phyloP scores from a whole-genome alignment of 139 green algal species.

The Coccomyxa sp. region DNA sequence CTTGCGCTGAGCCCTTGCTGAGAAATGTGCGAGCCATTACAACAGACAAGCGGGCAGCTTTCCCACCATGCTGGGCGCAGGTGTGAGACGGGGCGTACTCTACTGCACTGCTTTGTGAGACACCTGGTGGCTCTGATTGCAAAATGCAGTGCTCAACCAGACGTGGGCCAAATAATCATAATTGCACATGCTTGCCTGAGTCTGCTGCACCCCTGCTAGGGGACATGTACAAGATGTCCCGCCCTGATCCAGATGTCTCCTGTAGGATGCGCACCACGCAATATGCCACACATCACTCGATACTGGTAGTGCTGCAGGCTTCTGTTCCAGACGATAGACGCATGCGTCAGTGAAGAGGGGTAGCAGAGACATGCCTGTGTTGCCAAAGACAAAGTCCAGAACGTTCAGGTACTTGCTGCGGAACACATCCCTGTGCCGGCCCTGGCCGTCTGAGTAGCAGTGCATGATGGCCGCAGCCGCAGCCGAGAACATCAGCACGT shows the following conservation, averaged over 20 bases:
- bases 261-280: background rate
- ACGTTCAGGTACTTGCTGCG: conserved; percentile 88
- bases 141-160: too few relatives aligned
- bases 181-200: too few relatives aligned
- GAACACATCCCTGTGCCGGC: conserved; percentile 84
- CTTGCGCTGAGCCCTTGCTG: too few relatives aligned
- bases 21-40: too few relatives aligned
- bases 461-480: conserved; percentile 82
- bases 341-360: background rate
- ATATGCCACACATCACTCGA: background rate
- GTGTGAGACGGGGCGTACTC: too few relatives aligned
- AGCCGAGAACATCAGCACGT: conserved; percentile 78
- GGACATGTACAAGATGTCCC: background rate
- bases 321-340: background rate
- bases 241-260: background rate
- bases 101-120: too few relatives aligned
- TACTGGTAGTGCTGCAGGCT: too few relatives aligned
- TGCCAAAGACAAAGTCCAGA: conserved; percentile 91
- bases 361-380: conserved; percentile 32
- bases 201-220: too few relatives aligned
- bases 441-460: conserved; percentile 70
- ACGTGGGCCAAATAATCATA: too few relatives aligned
- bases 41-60: too few relatives aligned
- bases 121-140: too few relatives aligned
- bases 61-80: too few relatives aligned